These are phyloP conservation scores for Candida dubliniensis DNA, from an alignment of 1,139 yeast genomes.

Conservation along the genomic window DNA sequence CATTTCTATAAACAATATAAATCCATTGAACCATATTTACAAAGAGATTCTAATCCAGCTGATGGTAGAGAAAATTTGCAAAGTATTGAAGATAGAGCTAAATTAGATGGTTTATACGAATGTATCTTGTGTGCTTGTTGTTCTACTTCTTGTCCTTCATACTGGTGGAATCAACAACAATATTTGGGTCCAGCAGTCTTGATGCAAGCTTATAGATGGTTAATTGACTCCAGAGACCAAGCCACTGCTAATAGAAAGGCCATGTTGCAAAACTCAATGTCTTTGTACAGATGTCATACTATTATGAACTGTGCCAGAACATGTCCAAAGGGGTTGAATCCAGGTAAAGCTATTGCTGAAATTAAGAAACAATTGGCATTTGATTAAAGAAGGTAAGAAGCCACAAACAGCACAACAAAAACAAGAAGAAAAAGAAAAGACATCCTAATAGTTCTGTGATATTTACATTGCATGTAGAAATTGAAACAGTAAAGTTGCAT, in stretches of 20 bases:
- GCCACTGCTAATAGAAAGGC: conserved; percentile 80
- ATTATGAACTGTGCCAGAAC: conserved; percentile 98
- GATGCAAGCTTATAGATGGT: conserved; percentile 99
- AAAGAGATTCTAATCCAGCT: conserved; percentile 74
- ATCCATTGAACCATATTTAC: conserved; percentile 95
- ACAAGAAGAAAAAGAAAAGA: neutral
- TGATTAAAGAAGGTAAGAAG: conserved; percentile 39
- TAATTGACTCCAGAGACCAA: conserved; percentile 95
- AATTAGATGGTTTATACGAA: conserved; percentile 95
- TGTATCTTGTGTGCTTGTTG: conserved; percentile 99
- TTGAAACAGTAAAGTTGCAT: conserved; percentile 1
- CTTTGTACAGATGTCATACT: conserved; percentile 97
- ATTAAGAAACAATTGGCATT: conserved; percentile 92
- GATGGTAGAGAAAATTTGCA: conserved; percentile 95
- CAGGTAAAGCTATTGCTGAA: conserved; percentile 96
- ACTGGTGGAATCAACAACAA: conserved; percentile 99
- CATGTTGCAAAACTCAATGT: conserved; percentile 95
- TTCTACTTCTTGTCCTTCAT: conserved; percentile 97
- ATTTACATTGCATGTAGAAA: conserved; percentile 1
- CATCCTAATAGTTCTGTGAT: neutral
- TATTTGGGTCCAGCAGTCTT: conserved; percentile 97
- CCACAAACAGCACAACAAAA: neutral
- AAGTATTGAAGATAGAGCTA: conserved; percentile 89
- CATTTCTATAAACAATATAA: conserved; percentile 98
- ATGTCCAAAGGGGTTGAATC: conserved; percentile 99